Evolutionary conservation across 345 rosid genomes (phyloP), one percentile per base, ranked within the genome.

Genomic region (Balakata baccata): DNA sequence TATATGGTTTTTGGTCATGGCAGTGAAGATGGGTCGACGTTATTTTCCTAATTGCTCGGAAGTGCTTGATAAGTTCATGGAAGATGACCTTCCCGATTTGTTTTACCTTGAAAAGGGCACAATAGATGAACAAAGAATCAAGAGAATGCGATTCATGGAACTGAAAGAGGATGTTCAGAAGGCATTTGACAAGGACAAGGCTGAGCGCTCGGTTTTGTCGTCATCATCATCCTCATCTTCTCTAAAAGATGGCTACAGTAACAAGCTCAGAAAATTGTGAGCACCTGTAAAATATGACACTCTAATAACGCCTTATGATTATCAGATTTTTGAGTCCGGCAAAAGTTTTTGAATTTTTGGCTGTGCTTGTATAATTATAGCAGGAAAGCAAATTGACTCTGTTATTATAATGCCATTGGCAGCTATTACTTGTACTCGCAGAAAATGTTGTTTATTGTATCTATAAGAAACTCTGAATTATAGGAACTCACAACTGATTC

Each of bases 51-150:
- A 81, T 75, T 90, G 98, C 86, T 92, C 90, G 0, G 88, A 88
- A 80, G 99, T 95, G 77, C 76, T 95, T 1, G 99, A 95, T 77
- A 91, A 91, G 86, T 88, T 90, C 84, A 92, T 95, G 98, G 97
- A 92, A 75, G 99, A 95, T 45, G 99, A 95, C 81, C 89, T 90
- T 61, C 94, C 87, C 0, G 99, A 95, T 75, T 71, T 92, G 82
- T 89, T 87, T 51, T 85, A 85, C 83, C 90, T 90, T 0, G 94
- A 95, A 61, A 88, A 71, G 71, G 97, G 94, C 70, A 81, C 86
- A 6, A 81, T 51, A 2, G 86, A 85, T 47, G 98, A 95, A 72
- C 90, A 86, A 70, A 85, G 82, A 68, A 43, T 82, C 67, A 93
- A 89, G 86, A 85, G 92, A 59, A 81, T 70, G 60, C 88, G 97